Base-by-base conservation (phyloP, 345 rosid genomes). In the Fremontodendron californicum region DNA sequence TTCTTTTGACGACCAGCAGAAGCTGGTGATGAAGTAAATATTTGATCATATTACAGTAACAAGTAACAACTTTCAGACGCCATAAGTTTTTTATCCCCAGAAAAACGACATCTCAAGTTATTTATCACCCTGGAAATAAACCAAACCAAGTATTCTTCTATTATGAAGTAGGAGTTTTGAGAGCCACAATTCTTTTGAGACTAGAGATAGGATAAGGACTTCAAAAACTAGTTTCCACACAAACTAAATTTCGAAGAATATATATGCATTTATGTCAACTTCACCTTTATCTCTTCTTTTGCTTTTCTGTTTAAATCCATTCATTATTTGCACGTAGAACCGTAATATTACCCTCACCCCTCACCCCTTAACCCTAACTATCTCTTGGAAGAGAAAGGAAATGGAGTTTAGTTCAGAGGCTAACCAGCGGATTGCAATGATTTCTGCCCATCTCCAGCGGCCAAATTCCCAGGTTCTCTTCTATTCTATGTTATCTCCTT, bases 371-470 rank as follows among this genome's bases (percentile, higher is more conserved):
- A 6, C 25, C 16, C 46, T 46, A 8, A 73, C 27, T 40, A 42
- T 49, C 58, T 33, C 23, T 52, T 25, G 46, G 77, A 74, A 61
- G 43, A 69, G 74, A 40, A 51, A 37, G 48, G 79, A 45, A 33
- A 91, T 89, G 90, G 92, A 89, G 84, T 83, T 83, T 45, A 75
- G 75, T 62, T 80, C 81, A 33, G 85, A 84, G 70, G 90, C 90
- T 48, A 85, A 61, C 77, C 84, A 83, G 69, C 84, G 92, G 13
- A 85, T 90, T 83, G 92, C 91, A n/a, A 86, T 83, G 79, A 74
- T 88, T 21, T 78, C 92, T 67, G 89, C 92, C 82, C 93, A 91
- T 76, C 92, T 91, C 62, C 79, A 77, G 68, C 91, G 86, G 84
- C 81, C 83, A 70, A 80, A 81, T 80, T 79, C 80, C 80, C 93